Evolutionary conservation across 164 flowering plant species (phyloP).

Genomic region (Echeveria elegans): DNA sequence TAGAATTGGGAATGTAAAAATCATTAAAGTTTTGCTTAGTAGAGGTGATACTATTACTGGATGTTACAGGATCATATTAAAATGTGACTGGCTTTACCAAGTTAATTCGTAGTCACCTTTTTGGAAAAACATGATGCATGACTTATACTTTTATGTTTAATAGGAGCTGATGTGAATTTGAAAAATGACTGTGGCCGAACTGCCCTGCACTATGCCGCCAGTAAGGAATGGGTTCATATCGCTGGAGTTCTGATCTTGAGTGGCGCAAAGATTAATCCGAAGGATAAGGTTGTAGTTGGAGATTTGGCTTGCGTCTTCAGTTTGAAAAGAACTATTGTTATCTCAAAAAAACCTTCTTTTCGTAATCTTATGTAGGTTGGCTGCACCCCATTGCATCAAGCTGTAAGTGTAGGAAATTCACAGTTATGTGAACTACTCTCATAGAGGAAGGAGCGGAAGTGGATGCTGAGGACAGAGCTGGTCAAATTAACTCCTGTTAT

Average conservation of each 20-base stretch:
- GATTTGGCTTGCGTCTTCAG: neutral
- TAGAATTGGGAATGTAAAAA: slow-evolving; percentile 65
- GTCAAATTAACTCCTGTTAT: slow-evolving; percentile 90
- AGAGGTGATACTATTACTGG: slow-evolving; percentile 32
- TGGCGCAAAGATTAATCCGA: slow-evolving; percentile 64
- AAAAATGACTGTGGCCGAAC: slow-evolving; percentile 85
- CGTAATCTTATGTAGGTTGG: slow-evolving; percentile 73
- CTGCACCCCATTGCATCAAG: slow-evolving; percentile 94
- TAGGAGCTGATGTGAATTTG: slow-evolving; percentile 82
- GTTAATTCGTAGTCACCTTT: neutral
- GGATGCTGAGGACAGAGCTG: slow-evolving; percentile 74
- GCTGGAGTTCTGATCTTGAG: slow-evolving; percentile 64
- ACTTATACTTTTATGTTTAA: neutral
- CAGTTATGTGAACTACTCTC: slow-evolving; percentile 69
- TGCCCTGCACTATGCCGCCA: slow-evolving; percentile 97
- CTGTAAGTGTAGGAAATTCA: slow-evolving; percentile 78
- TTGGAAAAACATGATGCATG: neutral
- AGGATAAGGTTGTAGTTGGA: slow-evolving; percentile 59
- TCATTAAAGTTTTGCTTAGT: slow-evolving; percentile 49
- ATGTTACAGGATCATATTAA: too few species aligned
- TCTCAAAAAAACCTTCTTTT: neutral
- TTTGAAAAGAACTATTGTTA: neutral
- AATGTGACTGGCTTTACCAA: too few species aligned
- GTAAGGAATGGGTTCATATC: slow-evolving; percentile 78
- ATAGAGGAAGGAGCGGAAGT: slow-evolving; percentile 96